Percentiles rank a stretch among this genome's conserved stretches.
These are phyloP conservation scores for Tetrapyrgos nigripes DNA, from an alignment of 1,284 basidiomycete species.

Conservation along the genomic window DNA sequence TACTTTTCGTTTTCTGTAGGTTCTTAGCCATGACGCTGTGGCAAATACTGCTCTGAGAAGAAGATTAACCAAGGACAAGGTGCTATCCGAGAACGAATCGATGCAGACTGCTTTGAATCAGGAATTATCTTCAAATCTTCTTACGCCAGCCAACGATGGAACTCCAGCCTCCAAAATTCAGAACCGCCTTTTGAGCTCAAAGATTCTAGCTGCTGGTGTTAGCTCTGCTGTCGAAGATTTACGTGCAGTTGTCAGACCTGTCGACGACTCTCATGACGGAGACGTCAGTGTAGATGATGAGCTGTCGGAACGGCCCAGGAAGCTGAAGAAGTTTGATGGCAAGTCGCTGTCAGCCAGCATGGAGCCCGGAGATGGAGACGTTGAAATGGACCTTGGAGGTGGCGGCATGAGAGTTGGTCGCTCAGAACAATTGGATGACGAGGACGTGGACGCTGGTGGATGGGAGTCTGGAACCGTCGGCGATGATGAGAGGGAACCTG, in stretches of 20 bases:
- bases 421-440: constrained; percentile 27
- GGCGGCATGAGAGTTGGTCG: constrained; percentile 29
- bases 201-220: constrained; percentile 71
- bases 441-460: constrained; percentile 47
- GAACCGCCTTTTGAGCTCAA: constrained; percentile 79
- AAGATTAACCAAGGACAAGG: constrained; percentile 79
- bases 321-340: constrained; percentile 23
- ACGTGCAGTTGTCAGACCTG: constrained; percentile 48
- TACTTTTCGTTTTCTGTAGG: constrained; percentile 45
- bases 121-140: constrained; percentile 44
- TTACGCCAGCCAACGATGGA: constrained; percentile 42
- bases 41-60: constrained; percentile 68
- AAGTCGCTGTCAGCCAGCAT: not conserved
- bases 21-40: constrained; percentile 62
- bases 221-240: constrained; percentile 58
- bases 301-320: constrained; percentile 31
- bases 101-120: constrained; percentile 51
- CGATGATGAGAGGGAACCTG: constrained; percentile 36
- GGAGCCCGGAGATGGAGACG: constrained; percentile 32
- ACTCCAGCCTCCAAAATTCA: constrained; percentile 67
- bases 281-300: constrained; percentile 25
- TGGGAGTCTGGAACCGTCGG: constrained; percentile 68
- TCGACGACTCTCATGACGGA: constrained; percentile 27
- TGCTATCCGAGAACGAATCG: constrained; percentile 52
- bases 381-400: constrained; percentile 38